Conservation (phyloP, 2,329 filamentous ascomycete genomes). For the Pestalotiopsis sp. region DNA sequence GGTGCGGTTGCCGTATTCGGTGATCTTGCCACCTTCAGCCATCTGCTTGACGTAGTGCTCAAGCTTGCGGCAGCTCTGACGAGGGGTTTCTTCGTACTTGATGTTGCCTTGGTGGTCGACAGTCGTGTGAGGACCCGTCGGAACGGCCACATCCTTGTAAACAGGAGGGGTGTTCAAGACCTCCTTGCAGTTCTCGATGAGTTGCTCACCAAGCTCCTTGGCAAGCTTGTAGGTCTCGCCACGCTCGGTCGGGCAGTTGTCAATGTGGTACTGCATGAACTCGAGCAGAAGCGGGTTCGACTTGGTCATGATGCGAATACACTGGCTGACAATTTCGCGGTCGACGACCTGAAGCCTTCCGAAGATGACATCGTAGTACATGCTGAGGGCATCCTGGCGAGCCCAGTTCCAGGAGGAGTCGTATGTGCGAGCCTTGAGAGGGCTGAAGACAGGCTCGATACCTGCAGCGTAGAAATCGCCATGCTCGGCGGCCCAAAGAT, state of each 20-base stretch:
- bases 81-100: slow-evolving; percentile 85
- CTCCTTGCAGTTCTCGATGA: slow-evolving; percentile 97
- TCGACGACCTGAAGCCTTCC: slow-evolving; percentile 91
- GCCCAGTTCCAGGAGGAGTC: slow-evolving; percentile 99
- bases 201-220: slow-evolving; percentile 87
- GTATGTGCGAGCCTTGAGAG: slow-evolving; percentile 93
- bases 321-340: slow-evolving; percentile 97
- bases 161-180: slow-evolving; percentile 81
- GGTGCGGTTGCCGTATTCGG: slow-evolving; percentile 95
- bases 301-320: slow-evolving; percentile 98
- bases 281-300: slow-evolving; percentile 94
- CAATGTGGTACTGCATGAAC: slow-evolving; percentile 99
- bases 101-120: slow-evolving; percentile 91
- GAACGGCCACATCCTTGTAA: slow-evolving; percentile 94
- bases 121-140: slow-evolving; percentile 90
- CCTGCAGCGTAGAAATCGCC: slow-evolving; percentile 95
- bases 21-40: slow-evolving; percentile 97
- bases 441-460: slow-evolving; percentile 91
- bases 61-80: slow-evolving; percentile 89
- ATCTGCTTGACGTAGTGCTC: slow-evolving; percentile 99
- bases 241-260: slow-evolving; percentile 94
- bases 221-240: slow-evolving; percentile 98
- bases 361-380: slow-evolving; percentile 99
- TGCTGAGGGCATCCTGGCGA: slow-evolving; percentile 92
- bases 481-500: slow-evolving; percentile 93